Conservation (phyloP, 2,329 filamentous ascomycete genomes). For the Microdochium nivale region DNA sequence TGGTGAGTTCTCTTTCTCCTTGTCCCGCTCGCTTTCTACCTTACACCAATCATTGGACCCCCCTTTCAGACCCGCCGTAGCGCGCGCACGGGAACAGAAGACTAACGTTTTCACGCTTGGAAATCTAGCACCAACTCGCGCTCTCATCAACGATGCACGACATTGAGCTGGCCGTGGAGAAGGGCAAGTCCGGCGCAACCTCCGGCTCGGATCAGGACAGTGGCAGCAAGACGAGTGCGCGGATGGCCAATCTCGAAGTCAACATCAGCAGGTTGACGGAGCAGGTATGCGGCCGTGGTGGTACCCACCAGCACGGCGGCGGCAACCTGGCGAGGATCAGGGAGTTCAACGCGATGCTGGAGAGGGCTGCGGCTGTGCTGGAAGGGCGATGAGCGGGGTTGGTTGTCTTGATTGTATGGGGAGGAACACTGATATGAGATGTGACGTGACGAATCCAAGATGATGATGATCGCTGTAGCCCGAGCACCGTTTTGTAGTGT, state of each 20-base stretch:
- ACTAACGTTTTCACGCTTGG: too few relatives aligned
- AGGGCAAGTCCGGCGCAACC: slow-evolving; percentile 32
- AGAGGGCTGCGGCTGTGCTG: slow-evolving; percentile 48
- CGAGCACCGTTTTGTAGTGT: too few relatives aligned
- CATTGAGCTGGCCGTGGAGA: slow-evolving; percentile 48
- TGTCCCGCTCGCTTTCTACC: background rate
- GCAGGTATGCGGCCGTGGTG: slow-evolving; percentile 40
- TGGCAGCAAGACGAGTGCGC: slow-evolving; percentile 32
- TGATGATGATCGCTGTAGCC: too few relatives aligned
- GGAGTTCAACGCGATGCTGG: slow-evolving; percentile 56
- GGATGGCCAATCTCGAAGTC: slow-evolving; percentile 49
- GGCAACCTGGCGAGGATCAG: slow-evolving; percentile 47
- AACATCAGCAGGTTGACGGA: slow-evolving; percentile 44
- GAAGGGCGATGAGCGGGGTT: slow-evolving; percentile 29
- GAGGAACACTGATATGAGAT: too few relatives aligned
- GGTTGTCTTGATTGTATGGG: too few relatives aligned
- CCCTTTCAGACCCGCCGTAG: slow-evolving; percentile 1
- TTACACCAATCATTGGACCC: background rate
- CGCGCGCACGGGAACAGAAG: too few relatives aligned
- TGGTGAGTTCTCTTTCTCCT: slow-evolving; percentile 28
- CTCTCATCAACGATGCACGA: slow-evolving; percentile 53
- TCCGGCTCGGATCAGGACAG: slow-evolving; percentile 27
- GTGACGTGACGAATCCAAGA: too few relatives aligned
- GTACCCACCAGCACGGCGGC: too few relatives aligned
- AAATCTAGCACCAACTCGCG: slow-evolving; percentile 34